phyloP scores from a whole-genome alignment of 345 rosid genomes.

The Anacardium occidentale region DNA sequence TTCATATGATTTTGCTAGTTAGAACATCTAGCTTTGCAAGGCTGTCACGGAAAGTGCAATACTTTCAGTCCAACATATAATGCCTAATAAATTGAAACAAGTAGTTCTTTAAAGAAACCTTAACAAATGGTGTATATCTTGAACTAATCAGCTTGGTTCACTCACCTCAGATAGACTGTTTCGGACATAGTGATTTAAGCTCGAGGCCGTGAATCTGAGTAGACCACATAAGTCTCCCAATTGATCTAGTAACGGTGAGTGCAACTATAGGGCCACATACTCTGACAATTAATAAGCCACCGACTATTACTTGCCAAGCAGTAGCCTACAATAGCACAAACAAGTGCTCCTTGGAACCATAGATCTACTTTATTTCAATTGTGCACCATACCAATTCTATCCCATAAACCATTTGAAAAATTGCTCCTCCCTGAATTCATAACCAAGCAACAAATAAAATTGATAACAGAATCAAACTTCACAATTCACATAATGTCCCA shows the following conservation, averaged over 20 bases:
- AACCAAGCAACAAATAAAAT: too few species aligned
- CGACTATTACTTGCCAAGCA: too few species aligned
- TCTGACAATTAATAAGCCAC: constrained; percentile 31
- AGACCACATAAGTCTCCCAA: constrained; percentile 41
- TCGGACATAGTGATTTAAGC: constrained; percentile 42
- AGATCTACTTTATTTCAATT: too few species aligned
- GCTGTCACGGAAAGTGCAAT: constrained; percentile 49
- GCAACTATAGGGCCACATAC: constrained; percentile 47
- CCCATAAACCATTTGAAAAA: too few species aligned
- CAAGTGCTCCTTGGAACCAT: too few species aligned
- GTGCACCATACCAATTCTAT: too few species aligned
- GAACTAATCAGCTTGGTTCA: neutral
- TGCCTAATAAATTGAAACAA: neutral
- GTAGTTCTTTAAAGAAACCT: too few species aligned
- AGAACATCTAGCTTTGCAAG: constrained; percentile 20
- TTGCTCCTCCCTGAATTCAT: too few species aligned
- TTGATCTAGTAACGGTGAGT: constrained; percentile 33
- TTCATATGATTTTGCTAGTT: constrained; percentile 30
- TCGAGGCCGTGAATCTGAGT: constrained; percentile 35
- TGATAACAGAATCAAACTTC: too few species aligned
- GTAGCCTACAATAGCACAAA: too few species aligned
- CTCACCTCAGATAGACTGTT: constrained; percentile 38
- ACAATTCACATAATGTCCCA: too few species aligned
- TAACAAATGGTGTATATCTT: too few species aligned
- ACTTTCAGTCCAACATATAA: constrained; percentile 33